Evolutionary conservation across 2,329 filamentous ascomycete species (phyloP).

Genomic region (Penicillium sclerotiorum): DNA sequence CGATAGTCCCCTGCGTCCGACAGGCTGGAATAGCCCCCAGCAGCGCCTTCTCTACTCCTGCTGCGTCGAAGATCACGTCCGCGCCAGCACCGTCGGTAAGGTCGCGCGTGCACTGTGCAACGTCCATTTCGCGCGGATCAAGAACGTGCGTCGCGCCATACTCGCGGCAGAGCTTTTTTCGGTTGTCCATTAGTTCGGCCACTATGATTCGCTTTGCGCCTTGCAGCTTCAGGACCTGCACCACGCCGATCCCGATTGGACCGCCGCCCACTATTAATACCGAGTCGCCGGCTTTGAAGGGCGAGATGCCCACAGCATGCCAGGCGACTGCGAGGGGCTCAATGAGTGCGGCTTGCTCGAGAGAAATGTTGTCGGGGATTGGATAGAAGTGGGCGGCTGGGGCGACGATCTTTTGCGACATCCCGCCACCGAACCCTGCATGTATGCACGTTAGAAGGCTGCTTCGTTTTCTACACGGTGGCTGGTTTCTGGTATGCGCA

Average conservation of each 20-base stretch:
- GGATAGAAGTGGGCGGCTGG: conserved; percentile 30
- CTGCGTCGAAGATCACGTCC: conserved; percentile 64
- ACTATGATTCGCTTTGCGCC: conserved; percentile 60
- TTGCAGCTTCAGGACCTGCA: conserved; percentile 60
- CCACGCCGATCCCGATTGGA: conserved; percentile 63
- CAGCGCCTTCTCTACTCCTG: conserved; percentile 59
- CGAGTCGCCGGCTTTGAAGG: conserved; percentile 49
- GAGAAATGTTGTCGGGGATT: conserved; percentile 23
- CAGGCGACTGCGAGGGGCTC: conserved; percentile 67
- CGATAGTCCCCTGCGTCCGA: conserved; percentile 57
- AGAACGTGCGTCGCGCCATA: conserved; percentile 61
- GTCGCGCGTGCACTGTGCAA: conserved; percentile 49
- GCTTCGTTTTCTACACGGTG: background rate
- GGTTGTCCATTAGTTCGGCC: conserved; percentile 55
- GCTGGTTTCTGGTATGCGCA: conserved; percentile 27
- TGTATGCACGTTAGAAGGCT: background rate
- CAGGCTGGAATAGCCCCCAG: conserved; percentile 53
- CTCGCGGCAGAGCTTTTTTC: conserved; percentile 55
- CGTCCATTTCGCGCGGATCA: conserved; percentile 52
- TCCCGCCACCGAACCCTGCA: conserved; percentile 32
- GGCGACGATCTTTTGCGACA: conserved; percentile 30
- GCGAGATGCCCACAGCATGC: conserved; percentile 60
- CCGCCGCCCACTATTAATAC: conserved; percentile 63
- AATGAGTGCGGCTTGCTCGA: conserved; percentile 52
- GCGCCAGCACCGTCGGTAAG: conserved; percentile 54